Percentiles rank a stretch among this genome's conserved stretches.
Evolutionary conservation across 1,284 basidiomycete genomes (phyloP).

Genomic region (Boletus holoroseus): DNA sequence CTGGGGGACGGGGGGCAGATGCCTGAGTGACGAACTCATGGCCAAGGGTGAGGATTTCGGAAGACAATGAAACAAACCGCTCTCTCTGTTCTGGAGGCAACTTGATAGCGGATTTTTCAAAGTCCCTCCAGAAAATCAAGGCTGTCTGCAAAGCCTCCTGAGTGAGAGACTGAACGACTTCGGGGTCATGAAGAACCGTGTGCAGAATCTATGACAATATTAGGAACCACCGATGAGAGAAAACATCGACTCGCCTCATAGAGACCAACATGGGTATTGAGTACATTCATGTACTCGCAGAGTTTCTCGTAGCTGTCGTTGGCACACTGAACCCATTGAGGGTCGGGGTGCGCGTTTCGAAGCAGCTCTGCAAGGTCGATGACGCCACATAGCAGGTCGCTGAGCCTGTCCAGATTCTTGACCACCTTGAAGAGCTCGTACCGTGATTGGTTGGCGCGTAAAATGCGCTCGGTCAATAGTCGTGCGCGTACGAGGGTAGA

Average conservation of each 20-base stretch:
- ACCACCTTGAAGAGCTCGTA: constrained; percentile 77
- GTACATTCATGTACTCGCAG: constrained; percentile 95
- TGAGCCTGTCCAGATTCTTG: constrained; percentile 92
- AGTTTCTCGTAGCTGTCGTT: constrained; percentile 87
- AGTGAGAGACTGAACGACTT: constrained; percentile 55
- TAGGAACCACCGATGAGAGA: not conserved
- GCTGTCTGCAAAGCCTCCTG: constrained; percentile 79
- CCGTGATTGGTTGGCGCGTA: constrained; percentile 58
- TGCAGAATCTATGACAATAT: constrained; percentile 50
- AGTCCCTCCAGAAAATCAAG: constrained; percentile 91
- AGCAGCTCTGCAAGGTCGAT: constrained; percentile 95
- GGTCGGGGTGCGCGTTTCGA: constrained; percentile 88
- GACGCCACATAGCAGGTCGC: constrained; percentile 91
- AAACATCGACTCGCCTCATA: constrained; percentile 64
- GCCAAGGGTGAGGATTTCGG: constrained; percentile 85
- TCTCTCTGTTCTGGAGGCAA: constrained; percentile 73
- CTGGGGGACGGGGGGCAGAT: constrained; percentile 55
- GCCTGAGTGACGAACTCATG: constrained; percentile 77
- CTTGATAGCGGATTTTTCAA: constrained; percentile 95
- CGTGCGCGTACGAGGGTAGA: constrained; percentile 70
- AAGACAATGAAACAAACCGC: constrained; percentile 86
- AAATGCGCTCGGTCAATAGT: constrained; percentile 68
- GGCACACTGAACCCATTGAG: constrained; percentile 75
- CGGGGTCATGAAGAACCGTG: constrained; percentile 56
- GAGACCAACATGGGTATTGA: constrained; percentile 92